These are phyloP conservation scores for Dryas integrifolia DNA, from an alignment of 331 rosid species.

Conservation along the genomic window DNA sequence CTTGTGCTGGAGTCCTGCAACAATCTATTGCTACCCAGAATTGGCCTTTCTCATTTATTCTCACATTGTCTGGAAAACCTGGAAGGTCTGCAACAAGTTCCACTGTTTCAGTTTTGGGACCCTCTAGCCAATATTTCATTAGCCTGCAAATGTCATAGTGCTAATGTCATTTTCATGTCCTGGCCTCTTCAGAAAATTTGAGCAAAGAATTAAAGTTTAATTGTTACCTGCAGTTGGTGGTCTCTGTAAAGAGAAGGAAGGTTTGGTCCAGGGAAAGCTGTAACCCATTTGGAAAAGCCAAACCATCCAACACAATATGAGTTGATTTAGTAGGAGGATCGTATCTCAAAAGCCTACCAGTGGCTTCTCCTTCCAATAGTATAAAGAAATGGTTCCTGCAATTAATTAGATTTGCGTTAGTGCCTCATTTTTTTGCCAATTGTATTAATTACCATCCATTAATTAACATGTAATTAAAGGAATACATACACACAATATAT, in stretches of 20 bases:
- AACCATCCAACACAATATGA: constrained; percentile 71
- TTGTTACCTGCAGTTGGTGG: constrained; percentile 86
- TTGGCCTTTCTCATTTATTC: constrained; percentile 65
- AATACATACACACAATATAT: too few relatives aligned
- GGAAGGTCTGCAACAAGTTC: constrained; percentile 67
- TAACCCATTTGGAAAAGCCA: constrained; percentile 92
- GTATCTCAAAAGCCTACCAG: constrained; percentile 65
- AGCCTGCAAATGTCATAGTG: constrained; percentile 33
- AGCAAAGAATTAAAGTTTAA: too few relatives aligned
- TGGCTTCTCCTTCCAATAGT: constrained; percentile 85
- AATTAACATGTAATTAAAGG: too few relatives aligned
- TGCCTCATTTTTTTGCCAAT: too few relatives aligned
- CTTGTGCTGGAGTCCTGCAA: constrained; percentile 68
- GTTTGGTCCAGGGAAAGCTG: constrained; percentile 64
- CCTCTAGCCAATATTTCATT: constrained; percentile 67
- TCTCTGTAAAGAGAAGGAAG: constrained; percentile 70
- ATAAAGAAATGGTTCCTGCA: constrained; percentile 69
- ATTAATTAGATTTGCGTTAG: too few relatives aligned
- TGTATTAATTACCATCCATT: too few relatives aligned
- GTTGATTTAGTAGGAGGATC: constrained; percentile 62
- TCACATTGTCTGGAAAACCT: constrained; percentile 86
- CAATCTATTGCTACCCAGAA: constrained; percentile 97
- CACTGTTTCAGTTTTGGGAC: constrained; percentile 45
- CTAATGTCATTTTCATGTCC: too few relatives aligned
- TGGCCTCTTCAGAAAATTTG: too few relatives aligned